These are phyloP conservation scores for Lactifluus subvellereus DNA, from an alignment of 768 basidiomycete species.

Conservation along the genomic window DNA sequence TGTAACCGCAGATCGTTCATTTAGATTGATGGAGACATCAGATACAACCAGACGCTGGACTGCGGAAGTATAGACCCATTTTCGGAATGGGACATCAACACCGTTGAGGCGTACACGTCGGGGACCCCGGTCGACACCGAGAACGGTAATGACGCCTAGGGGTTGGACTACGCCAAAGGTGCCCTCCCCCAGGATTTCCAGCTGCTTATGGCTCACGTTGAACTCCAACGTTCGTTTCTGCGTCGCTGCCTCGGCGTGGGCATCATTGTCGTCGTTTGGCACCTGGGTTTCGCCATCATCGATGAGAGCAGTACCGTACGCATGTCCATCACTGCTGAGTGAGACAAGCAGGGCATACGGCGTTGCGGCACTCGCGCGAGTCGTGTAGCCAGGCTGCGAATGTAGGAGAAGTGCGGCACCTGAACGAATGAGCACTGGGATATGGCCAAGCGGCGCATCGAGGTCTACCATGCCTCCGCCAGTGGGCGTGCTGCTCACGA, in stretches of 20 bases:
- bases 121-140: slow-evolving; percentile 38
- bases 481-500: slow-evolving; percentile 35
- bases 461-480: slow-evolving; percentile 44
- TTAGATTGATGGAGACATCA: slow-evolving; percentile 12
- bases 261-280: not conserved
- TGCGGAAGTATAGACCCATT: slow-evolving; percentile 10
- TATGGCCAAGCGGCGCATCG: slow-evolving; percentile 64
- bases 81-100: not conserved
- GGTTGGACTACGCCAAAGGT: slow-evolving; percentile 42
- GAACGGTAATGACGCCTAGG: slow-evolving; percentile 49
- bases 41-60: slow-evolving; percentile 18
- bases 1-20: slow-evolving; percentile 2
- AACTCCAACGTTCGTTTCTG: slow-evolving; percentile 46
- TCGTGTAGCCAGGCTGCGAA: slow-evolving; percentile 57
- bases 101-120: slow-evolving; percentile 4
- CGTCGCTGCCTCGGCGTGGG: slow-evolving; percentile 34
- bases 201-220: slow-evolving; percentile 30
- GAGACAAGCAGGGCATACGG: slow-evolving; percentile 61
- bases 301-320: slow-evolving; percentile 56
- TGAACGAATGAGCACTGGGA: slow-evolving; percentile 72
- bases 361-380: slow-evolving; percentile 55
- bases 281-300: slow-evolving; percentile 65
- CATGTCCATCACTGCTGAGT: slow-evolving; percentile 41
- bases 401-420: slow-evolving; percentile 62
- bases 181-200: slow-evolving; percentile 38